Percentiles rank a stretch among this genome's conserved stretches.
Evolutionary conservation across 108 stramenopile species (phyloP).

Genomic region (Skeletonema tropicum): DNA sequence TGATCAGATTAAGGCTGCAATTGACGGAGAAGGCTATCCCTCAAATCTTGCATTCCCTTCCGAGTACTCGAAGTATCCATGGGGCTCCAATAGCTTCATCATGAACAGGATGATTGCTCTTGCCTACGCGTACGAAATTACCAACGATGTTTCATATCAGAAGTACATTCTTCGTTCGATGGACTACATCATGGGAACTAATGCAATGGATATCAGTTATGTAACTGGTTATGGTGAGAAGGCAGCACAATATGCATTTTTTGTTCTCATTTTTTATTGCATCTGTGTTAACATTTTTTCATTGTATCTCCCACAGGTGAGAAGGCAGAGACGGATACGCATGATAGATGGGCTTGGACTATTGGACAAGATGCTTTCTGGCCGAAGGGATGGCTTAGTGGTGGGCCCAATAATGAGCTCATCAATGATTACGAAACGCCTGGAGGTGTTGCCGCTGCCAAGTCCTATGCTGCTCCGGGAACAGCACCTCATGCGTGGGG

Average conservation of each 20-base stretch:
- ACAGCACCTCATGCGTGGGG: constrained; percentile 44
- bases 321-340: constrained; percentile 35
- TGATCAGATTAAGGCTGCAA: constrained; percentile 11
- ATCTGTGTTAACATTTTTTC: no score
- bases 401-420: constrained; percentile 33
- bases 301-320: no score
- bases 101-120: constrained; percentile 33
- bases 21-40: constrained; percentile 29
- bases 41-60: constrained; percentile 11
- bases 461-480: constrained; percentile 33
- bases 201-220: constrained; percentile 32
- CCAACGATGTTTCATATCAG: constrained; percentile 20
- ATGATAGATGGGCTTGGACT: constrained; percentile 35
- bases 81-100: constrained; percentile 35
- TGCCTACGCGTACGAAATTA: constrained; percentile 32
- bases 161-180: constrained; percentile 21
- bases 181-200: constrained; percentile 38
- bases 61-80: constrained; percentile 18
- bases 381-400: constrained; percentile 35
- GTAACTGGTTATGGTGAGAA: constrained; percentile 42
- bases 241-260: no score
- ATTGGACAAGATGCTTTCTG: constrained; percentile 32
- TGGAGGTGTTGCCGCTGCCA: constrained; percentile 20
- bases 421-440: constrained; percentile 29
- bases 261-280: no score